phyloP scores from a whole-genome alignment of 495 filamentous ascomycete species.

The Podospora anserina region DNA sequence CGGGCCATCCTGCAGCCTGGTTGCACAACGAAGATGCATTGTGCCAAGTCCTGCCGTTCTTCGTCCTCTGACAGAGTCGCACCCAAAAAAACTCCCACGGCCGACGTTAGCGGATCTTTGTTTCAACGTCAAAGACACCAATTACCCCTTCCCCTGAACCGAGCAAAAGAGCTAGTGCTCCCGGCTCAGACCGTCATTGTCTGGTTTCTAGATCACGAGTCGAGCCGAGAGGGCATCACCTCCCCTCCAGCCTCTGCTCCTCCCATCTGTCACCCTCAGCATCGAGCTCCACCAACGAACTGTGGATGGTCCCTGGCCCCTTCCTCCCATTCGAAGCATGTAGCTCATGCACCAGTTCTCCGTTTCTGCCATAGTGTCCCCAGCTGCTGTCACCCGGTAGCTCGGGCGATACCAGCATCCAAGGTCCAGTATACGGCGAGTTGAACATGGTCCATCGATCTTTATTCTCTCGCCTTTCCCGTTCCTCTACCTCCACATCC shows the following conservation, averaged over 20 bases:
- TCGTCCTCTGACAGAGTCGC: not conserved
- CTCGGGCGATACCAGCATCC: not conserved
- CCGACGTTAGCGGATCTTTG: not conserved
- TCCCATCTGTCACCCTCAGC: not conserved
- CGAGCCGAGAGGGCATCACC: not conserved
- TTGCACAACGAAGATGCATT: conserved; percentile 1
- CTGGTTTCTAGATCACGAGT: not conserved
- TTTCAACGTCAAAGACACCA: not conserved
- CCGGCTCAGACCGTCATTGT: not conserved
- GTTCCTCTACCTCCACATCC: not conserved
- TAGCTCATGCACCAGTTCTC: conserved; percentile 16
- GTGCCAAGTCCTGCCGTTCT: not conserved
- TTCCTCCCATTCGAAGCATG: conserved; percentile 5
- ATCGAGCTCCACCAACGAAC: conserved; percentile 17
- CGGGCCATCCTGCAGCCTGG: conserved; percentile 3
- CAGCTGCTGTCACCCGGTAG: conserved; percentile 4
- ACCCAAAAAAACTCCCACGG: not conserved
- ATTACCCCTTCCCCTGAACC: not conserved
- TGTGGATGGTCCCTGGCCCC: conserved; percentile 14
- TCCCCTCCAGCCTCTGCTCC: not conserved
- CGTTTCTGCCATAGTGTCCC: not conserved
- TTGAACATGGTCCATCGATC: not conserved
- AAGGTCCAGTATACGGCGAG: not conserved
- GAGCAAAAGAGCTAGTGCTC: not conserved
- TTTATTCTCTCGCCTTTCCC: not conserved